Conservation (phyloP, 1,284 basidiomycete species). For the Ceratobasidium sp. region DNA sequence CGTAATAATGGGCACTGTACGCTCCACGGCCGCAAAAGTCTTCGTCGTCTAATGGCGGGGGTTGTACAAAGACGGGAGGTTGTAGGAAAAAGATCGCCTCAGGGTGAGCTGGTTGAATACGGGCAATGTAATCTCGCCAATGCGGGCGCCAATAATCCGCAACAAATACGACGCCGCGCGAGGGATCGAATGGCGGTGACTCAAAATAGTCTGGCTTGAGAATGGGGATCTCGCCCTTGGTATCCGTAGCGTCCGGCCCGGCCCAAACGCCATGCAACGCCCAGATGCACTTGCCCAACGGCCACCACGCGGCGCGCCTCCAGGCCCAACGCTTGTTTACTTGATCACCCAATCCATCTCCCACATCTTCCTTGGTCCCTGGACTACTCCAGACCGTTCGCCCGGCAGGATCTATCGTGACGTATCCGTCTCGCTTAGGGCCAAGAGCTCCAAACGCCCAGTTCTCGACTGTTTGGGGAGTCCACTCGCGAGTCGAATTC, state of each 20-base stretch:
- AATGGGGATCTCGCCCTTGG: conserved; percentile 56
- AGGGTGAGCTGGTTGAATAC: conserved; percentile 81
- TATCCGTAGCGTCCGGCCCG: conserved; percentile 67
- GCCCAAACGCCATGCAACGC: conserved; percentile 93
- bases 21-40: conserved; percentile 80
- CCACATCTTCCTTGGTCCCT: conserved; percentile 52
- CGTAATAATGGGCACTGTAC: conserved; percentile 93
- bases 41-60: conserved; percentile 69
- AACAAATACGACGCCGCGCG: conserved; percentile 74
- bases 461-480: too few relatives aligned
- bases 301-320: conserved; percentile 83
- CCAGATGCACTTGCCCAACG: conserved; percentile 90
- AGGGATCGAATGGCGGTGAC: conserved; percentile 59
- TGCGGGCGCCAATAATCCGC: conserved; percentile 88
- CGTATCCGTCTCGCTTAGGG: conserved; percentile 71
- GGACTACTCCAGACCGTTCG: conserved; percentile 79
- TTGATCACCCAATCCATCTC: conserved; percentile 53
- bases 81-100: conserved; percentile 93
- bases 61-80: conserved; percentile 90
- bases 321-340: conserved; percentile 64
- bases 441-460: too few relatives aligned
- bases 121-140: conserved; percentile 73
- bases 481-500: too few relatives aligned
- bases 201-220: conserved; percentile 87
- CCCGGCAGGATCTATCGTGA: conserved; percentile 89